Evolutionary conservation across 306 rosid genomes (phyloP), one percentile per base, ranked within the genome.

Genomic region (Quercus glauca): DNA sequence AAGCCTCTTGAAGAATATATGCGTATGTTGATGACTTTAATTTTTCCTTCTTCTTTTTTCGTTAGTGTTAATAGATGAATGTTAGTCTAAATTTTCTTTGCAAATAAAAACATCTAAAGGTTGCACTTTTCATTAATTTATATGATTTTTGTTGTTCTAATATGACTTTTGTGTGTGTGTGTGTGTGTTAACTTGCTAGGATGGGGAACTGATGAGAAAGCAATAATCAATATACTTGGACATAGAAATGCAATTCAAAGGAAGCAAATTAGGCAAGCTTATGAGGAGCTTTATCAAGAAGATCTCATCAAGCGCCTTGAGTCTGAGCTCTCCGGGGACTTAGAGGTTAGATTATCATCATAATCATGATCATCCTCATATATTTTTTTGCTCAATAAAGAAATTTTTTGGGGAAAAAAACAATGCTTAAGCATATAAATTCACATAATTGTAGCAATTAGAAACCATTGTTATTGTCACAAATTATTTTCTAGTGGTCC

Each of bases 231-330:
- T 23, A 83, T 92, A 41, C 81, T 91, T 28, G 94, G 90, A 9
- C 91, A 87, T 19, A 92, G 97, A 90, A 87, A 87, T 80, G 86
- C 83, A 0, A 19, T 4, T 15, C 98, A 92, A 58, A 92, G 91
- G 79, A 85, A 83, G 72, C 84, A 86, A 80, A 94, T 92, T 74
- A 92, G 92, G 84, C 73, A 84, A 33, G 86, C 92, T 59, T 94
- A 94, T n/a, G 84, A 91, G 10, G 73, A 80, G 19, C 77, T 84
- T n/a, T 92, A 33, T 74, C 83, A 88, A 45, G 97, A 94, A 78
- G 92, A 92, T 86, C 97, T 94, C 56, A 12, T 94, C 85, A 92
- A 87, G 82, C 97, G 97, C 73, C 93, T 94, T 41, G 97, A 94
- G 56, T 88, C 93, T 4, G 97, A 94, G 88, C 86, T 94, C 29